A percentile compares a stretch with the other conserved stretches of the same genome.
These are phyloP conservation scores for Lactifluus hygrophoroides DNA, from an alignment of 768 basidiomycete species.

Conservation along the genomic window DNA sequence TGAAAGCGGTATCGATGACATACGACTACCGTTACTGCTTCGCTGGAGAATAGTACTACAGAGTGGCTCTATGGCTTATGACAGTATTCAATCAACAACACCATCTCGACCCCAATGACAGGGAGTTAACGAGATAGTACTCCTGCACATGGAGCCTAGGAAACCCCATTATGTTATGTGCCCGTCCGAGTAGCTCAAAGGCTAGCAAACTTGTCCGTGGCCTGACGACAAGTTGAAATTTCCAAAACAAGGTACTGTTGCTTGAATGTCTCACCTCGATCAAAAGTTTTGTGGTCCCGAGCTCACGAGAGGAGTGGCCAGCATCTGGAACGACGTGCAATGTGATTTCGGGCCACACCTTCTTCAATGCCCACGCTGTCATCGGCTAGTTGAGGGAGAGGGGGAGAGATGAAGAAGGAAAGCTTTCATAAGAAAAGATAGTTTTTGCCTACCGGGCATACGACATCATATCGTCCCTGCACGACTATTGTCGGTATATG, in stretches of 20 bases:
- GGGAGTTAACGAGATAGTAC: not conserved
- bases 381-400: constrained; percentile 42
- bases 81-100: not conserved
- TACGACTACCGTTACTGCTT: not conserved
- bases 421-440: constrained; percentile 20
- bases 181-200: constrained; percentile 16
- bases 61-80: not conserved
- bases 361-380: constrained; percentile 75
- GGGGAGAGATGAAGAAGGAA: not conserved
- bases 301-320: constrained; percentile 78
- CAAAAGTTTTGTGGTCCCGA: constrained; percentile 57
- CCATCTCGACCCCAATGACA: not conserved
- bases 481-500: constrained; percentile 78
- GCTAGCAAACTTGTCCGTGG: constrained; percentile 38
- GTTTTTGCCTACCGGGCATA: constrained; percentile 57
- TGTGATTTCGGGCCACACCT: constrained; percentile 73
- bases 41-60: not conserved
- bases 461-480: constrained; percentile 83
- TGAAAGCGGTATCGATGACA: not conserved
- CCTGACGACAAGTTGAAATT: constrained; percentile 25
- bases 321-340: constrained; percentile 76
- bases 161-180: not conserved
- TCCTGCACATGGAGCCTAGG: not conserved
- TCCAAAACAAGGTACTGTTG: not conserved
- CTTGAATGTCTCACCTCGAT: constrained; percentile 45